These are phyloP conservation scores for Aspergillus pseudotamarii DNA, from an alignment of 2,329 filamentous ascomycete species.

Conservation along the genomic window DNA sequence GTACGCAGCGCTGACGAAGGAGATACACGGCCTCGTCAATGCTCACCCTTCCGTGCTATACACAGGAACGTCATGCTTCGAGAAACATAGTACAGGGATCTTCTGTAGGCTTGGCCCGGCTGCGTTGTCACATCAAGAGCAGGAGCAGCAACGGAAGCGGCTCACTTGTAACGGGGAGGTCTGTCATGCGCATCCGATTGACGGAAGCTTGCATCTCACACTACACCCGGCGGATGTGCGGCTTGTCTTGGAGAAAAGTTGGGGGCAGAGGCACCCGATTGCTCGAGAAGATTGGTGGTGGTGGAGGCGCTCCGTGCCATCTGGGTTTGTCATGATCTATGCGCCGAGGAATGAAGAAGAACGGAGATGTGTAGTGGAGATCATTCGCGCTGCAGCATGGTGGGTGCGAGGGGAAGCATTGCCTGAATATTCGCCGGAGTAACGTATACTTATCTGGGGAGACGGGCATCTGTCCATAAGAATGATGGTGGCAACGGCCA, in stretches of 20 bases:
- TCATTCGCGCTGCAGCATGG: constrained; percentile 76
- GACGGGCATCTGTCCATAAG: not conserved
- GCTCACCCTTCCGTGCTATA: constrained; percentile 54
- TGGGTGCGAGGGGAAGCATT: constrained; percentile 44
- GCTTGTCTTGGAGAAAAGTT: constrained; percentile 71
- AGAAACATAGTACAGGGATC: constrained; percentile 78
- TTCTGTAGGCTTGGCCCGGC: constrained; percentile 58
- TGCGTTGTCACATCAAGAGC: constrained; percentile 2
- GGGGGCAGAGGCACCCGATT: constrained; percentile 70
- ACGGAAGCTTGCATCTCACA: constrained; percentile 77
- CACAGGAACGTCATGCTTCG: constrained; percentile 73
- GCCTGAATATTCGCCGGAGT: not conserved
- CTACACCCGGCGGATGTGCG: constrained; percentile 78
- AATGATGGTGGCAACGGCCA: not conserved
- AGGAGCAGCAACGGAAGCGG: constrained; percentile 10
- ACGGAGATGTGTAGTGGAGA: constrained; percentile 65
- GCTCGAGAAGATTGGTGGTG: constrained; percentile 61
- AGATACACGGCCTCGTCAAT: constrained; percentile 56
- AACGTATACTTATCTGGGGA: not conserved
- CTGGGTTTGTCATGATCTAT: constrained; percentile 80
- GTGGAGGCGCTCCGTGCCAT: constrained; percentile 69
- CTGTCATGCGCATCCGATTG: constrained; percentile 75
- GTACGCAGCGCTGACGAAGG: constrained; percentile 58
- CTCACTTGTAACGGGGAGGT: constrained; percentile 68
- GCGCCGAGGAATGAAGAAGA: constrained; percentile 72